Conservation (phyloP, 192 early-diverging fungal species). For the Coemansia sp. region DNA sequence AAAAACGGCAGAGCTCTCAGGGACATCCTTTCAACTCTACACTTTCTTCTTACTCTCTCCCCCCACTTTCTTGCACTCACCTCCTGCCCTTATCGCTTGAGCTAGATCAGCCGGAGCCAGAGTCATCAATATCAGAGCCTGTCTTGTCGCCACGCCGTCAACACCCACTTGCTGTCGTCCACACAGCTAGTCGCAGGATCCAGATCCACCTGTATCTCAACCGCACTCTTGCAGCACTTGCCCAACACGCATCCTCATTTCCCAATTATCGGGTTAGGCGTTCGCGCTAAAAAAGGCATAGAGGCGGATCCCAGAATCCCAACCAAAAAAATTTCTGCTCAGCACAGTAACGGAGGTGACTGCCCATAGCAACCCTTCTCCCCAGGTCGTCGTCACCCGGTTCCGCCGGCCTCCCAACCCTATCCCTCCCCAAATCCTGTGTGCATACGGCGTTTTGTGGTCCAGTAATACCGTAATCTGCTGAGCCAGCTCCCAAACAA, state of each 20-base stretch:
- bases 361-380: constrained; percentile 4
- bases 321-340: neutral
- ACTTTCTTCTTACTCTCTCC: neutral
- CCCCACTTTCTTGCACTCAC: neutral
- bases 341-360: neutral
- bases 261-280: constrained; percentile 2
- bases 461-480: neutral
- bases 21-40: neutral
- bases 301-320: neutral
- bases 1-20: neutral
- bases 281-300: neutral
- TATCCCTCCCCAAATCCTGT: neutral
- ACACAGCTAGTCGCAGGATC: neutral
- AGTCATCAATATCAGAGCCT: neutral
- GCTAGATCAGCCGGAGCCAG: neutral
- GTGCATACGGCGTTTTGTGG: neutral
- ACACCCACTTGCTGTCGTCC: neutral
- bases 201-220: neutral
- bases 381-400: neutral
- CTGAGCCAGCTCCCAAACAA: neutral
- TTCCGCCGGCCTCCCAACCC: neutral
- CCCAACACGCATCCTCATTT: neutral
- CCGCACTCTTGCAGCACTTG: neutral
- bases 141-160: neutral
- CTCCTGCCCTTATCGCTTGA: neutral